Conservation (phyloP, 371 early-diverging fungal species). For the Apophysomyces elegans region DNA sequence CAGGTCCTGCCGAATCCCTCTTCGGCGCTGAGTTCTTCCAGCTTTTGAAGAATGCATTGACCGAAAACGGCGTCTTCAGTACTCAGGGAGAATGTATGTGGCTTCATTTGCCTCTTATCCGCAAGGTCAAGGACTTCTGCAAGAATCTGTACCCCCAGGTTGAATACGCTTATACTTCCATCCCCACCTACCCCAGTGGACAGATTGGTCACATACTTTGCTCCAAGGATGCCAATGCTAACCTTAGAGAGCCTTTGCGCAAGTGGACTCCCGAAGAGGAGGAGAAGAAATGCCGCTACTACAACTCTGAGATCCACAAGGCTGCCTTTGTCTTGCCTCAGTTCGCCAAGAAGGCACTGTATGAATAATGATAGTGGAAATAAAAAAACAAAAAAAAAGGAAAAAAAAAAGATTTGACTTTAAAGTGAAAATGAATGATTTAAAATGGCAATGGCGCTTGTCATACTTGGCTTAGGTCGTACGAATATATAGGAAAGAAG, state of each 20-base stretch:
- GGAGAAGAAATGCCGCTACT: constrained; percentile 83
- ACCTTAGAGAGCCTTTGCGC: constrained; percentile 82
- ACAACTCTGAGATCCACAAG: constrained; percentile 92
- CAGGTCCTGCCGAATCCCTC: constrained; percentile 93
- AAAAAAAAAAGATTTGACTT: no score
- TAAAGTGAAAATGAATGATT: no score
- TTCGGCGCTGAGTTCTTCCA: constrained; percentile 91
- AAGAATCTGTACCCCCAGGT: constrained; percentile 85
- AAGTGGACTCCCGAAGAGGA: constrained; percentile 80
- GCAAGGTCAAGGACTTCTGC: constrained; percentile 79
- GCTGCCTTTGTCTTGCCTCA: constrained; percentile 93
- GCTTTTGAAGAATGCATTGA: constrained; percentile 90
- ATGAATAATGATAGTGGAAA: background rate
- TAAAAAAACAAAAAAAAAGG: background rate
- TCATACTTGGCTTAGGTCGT: no score
- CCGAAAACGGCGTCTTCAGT: constrained; percentile 89
- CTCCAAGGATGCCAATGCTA: constrained; percentile 75
- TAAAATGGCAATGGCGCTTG: no score
- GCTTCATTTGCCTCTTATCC: constrained; percentile 92
- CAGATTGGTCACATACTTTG: constrained; percentile 95
- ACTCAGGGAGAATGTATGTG: constrained; percentile 99
- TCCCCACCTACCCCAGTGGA: constrained; percentile 97
- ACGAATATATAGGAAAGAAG: no score
- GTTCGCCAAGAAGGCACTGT: constrained; percentile 72
- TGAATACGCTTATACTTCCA: constrained; percentile 90